A percentile compares a stretch with the other conserved stretches of the same genome.
Evolutionary conservation across 805 yeast genomes (phyloP).

Genomic region (Barnettozyma siamensis): DNA sequence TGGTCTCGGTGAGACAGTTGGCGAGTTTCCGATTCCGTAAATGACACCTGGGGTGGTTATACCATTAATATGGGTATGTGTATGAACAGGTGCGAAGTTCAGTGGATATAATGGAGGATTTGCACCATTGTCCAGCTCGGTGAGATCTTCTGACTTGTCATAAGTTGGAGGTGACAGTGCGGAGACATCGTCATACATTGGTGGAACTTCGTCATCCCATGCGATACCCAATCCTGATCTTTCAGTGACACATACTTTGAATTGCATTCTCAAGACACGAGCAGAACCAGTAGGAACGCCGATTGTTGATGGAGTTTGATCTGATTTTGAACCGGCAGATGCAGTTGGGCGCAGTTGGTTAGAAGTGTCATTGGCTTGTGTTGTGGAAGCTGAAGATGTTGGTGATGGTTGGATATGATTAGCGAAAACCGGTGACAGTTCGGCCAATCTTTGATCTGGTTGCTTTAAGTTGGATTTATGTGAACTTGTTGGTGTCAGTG

Average conservation of each 20-base stretch:
- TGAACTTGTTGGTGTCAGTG: slow-evolving; percentile 29
- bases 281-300: slow-evolving; percentile 95
- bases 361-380: slow-evolving; percentile 20
- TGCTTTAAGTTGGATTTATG: no score
- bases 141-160: slow-evolving; percentile 25
- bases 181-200: slow-evolving; percentile 81
- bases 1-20: slow-evolving; percentile 27
- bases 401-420: slow-evolving; percentile 27
- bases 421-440: slow-evolving; percentile 38
- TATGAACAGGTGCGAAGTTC: slow-evolving; percentile 20
- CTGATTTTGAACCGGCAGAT: neutral
- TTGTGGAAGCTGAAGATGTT: no score
- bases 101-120: slow-evolving; percentile 26
- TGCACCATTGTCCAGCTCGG: slow-evolving; percentile 9
- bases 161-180: slow-evolving; percentile 87
- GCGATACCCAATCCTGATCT: slow-evolving; percentile 93
- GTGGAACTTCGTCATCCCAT: slow-evolving; percentile 99
- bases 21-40: slow-evolving; percentile 41
- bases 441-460: slow-evolving; percentile 37
- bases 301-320: slow-evolving; percentile 20
- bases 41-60: slow-evolving; percentile 32
- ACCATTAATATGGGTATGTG: slow-evolving; percentile 22
- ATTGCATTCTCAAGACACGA: slow-evolving; percentile 90
- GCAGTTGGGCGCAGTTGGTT: slow-evolving; percentile 5
- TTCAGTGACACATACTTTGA: slow-evolving; percentile 76